Base-by-base conservation (phyloP, 805 yeast genomes). In the Kodamaea kakaduensis region DNA sequence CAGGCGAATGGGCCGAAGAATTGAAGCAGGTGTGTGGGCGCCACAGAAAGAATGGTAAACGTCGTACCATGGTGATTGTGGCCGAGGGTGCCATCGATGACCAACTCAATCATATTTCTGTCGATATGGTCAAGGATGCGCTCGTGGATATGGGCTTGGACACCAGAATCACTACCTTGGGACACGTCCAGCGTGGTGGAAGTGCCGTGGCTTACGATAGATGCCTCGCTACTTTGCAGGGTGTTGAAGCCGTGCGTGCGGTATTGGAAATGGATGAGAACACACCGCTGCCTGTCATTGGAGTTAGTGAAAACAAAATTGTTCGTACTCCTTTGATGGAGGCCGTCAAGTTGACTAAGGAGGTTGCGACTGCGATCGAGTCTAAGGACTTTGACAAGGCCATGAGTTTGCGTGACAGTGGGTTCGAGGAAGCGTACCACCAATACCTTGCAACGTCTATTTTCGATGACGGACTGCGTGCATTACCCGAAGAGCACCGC, bases 101-200 rank as follows among this genome's bases (percentile, higher is more conserved):
- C 40, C 82, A 81, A 42, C 65, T 83, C 48, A 73, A 75, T 26
- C 86, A 84, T 32, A 79, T 84, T 41, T 65, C 82, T 4, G 67
- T 84, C 17, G 69, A 75, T 31, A 77, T 79, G 38, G 90, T 84
- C 18, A 76, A 75, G 50, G 65, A 77, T 13, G 84, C 78, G 7
- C 64, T 84, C 41, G 84, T 78, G 13, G 75, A 71, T 44, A 59
- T 83, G 40, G 87, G 87, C 8, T 61, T 84, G 34, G 94, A 84
- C 54, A 83, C 90, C 5, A 70, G 94, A 62, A 71, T 81, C 48
- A 82, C 90, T 32, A 80, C 83, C 4, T 63, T 82, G 48, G 90
- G 90, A 16, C 90, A 82, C 47, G 89, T 82, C 27, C 90, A 82
- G 63, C 71, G 90, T 64, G 90, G 90, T 63, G 90, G 90, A 52